Base-by-base conservation (phyloP, 139 green algal genomes). In the Micromonas commoda region DNA sequence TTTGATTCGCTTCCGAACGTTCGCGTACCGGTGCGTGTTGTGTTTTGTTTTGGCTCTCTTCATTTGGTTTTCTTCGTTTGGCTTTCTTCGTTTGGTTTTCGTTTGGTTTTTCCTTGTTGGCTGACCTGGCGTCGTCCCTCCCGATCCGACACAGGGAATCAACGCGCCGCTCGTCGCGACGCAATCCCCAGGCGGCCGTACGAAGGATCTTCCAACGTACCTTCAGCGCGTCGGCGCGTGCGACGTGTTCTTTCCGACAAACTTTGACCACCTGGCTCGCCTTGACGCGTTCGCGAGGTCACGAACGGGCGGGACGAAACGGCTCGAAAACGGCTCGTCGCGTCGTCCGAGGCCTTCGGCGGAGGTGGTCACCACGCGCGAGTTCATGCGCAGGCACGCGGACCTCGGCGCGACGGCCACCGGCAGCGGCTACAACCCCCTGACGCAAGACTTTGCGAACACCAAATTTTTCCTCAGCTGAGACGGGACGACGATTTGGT, bases 1-100 rank as follows among this genome's bases (percentile, higher is more conserved):
- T 97, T 97, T 45, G 70, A 77, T 3, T n/a, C 70, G 1, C 38
- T 77, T 64, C 70, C 70, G 1, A 33, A 64, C 24, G 70, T 64
- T 20, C 24, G n/a, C n/a, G 54, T 77, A n/a, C n/a, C n/a, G n/a
- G n/a, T n/a, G n/a, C n/a, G n/a, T n/a, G n/a, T n/a, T n/a, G n/a
- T n/a, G n/a, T n/a, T n/a, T n/a, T n/a, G n/a, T n/a, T n/a, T n/a
- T n/a, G n/a, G n/a, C n/a, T n/a, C n/a, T n/a, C n/a, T n/a, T n/a
- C n/a, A n/a, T n/a, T n/a, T n/a, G n/a, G n/a, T n/a, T n/a, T n/a
- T n/a, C n/a, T n/a, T n/a, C n/a, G n/a, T n/a, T n/a, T n/a, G n/a
- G n/a, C n/a, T n/a, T n/a, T n/a, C n/a, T n/a, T n/a, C n/a, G n/a
- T n/a, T n/a, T n/a, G n/a, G n/a, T n/a, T n/a, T n/a, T n/a, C n/a